These are phyloP conservation scores for Samsoniella hepiali DNA, from an alignment of 2,329 filamentous ascomycete genomes.

Conservation along the genomic window DNA sequence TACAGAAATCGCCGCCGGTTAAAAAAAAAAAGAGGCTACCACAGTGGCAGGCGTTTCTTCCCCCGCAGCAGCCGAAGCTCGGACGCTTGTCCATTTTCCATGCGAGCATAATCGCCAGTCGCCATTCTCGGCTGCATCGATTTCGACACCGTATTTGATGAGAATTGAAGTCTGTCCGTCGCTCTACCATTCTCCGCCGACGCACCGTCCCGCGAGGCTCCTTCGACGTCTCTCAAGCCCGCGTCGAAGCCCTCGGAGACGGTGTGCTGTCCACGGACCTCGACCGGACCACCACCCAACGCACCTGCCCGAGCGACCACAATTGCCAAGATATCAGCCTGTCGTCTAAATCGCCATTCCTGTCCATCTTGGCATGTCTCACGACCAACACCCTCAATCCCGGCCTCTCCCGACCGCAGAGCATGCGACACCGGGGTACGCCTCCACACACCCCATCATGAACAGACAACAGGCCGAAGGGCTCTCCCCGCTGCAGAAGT, in stretches of 20 bases:
- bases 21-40: conserved; percentile 8
- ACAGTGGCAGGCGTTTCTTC: background rate
- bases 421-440: conserved; percentile 37
- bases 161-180: background rate
- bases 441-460: conserved; percentile 21
- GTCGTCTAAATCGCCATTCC: conserved; percentile 6
- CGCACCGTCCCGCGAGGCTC: conserved; percentile 20
- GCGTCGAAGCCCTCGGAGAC: conserved; percentile 22
- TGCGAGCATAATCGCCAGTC: background rate
- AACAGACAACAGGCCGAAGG: conserved; percentile 24
- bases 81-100: background rate
- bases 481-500: conserved; percentile 50
- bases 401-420: conserved; percentile 30
- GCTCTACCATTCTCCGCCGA: background rate
- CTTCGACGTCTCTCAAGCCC: conserved; percentile 17
- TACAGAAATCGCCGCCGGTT: conserved; percentile 41
- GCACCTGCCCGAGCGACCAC: background rate
- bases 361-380: conserved; percentile 45
- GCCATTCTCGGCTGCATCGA: background rate
- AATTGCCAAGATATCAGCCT: background rate
- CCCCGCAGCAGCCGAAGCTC: conserved; percentile 17
- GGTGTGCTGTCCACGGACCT: conserved; percentile 13
- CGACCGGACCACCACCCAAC: background rate
- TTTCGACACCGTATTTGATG: background rate
- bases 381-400: conserved; percentile 42